Evolutionary conservation across 495 filamentous ascomycete species (phyloP).

Genomic region (Aspergillus steynii): DNA sequence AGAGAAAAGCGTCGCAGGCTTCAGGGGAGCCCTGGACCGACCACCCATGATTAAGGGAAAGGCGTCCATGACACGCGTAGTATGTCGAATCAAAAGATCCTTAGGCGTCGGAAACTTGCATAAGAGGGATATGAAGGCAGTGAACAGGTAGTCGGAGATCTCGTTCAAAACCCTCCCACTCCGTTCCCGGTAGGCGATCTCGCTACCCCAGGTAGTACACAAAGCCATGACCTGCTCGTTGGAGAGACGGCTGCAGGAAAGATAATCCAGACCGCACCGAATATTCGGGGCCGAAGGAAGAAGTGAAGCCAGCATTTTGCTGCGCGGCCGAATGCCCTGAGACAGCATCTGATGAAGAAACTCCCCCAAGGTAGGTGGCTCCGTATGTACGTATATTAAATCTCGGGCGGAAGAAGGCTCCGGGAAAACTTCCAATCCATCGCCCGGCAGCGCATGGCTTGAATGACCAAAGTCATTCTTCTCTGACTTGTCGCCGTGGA

Average conservation of each 20-base stretch:
- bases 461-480: conserved; percentile 22
- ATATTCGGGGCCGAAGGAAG: conserved; percentile 45
- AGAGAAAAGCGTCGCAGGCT: conserved; percentile 24
- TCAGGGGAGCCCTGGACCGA: conserved; percentile 3
- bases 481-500: conserved; percentile 37
- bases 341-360: conserved; percentile 56
- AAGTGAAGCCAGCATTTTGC: conserved; percentile 47
- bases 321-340: conserved; percentile 44
- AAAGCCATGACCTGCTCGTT: conserved; percentile 34
- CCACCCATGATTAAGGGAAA: conserved; percentile 33
- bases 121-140: conserved; percentile 51
- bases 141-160: conserved; percentile 44
- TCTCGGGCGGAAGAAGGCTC: conserved; percentile 58
- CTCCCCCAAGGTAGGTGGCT: conserved; percentile 54
- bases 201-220: conserved; percentile 27
- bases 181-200: conserved; percentile 18
- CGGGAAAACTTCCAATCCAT: conserved; percentile 57
- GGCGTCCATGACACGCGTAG: conserved; percentile 29
- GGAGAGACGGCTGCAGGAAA: conserved; percentile 38
- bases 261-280: conserved; percentile 39
- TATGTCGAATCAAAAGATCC: conserved; percentile 12
- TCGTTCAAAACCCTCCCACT: conserved; percentile 24
- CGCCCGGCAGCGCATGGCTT: conserved; percentile 53
- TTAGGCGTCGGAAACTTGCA: conserved; percentile 29
- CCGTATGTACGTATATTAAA: conserved; percentile 55